Percentiles rank a stretch among this genome's conserved stretches.
Evolutionary conservation across 106 monocot genomes (phyloP).

Genomic region (Allium sativum): DNA sequence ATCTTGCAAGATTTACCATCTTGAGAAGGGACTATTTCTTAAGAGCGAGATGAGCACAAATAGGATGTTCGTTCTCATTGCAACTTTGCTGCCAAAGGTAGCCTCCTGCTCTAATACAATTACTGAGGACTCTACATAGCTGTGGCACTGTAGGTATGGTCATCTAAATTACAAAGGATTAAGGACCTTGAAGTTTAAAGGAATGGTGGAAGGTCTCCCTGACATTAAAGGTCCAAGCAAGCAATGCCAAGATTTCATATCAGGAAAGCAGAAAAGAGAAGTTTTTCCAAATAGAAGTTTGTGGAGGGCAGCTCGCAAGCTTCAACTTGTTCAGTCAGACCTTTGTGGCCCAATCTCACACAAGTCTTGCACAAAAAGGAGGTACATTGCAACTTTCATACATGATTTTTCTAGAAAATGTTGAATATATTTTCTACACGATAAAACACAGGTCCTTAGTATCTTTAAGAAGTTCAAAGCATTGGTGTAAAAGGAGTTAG

Average conservation of each 20-base stretch:
- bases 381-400: neutral
- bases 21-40: too few relatives aligned
- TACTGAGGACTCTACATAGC: neutral
- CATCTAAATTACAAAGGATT: too few relatives aligned
- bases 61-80: neutral
- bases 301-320: neutral
- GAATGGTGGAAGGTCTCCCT: neutral
- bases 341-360: conserved; percentile 25
- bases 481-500: too few relatives aligned
- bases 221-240: too few relatives aligned
- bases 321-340: conserved; percentile 16
- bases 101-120: neutral
- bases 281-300: neutral
- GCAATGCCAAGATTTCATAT: neutral
- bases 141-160: neutral
- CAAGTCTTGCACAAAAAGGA: neutral
- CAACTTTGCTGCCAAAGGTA: neutral
- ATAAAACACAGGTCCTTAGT: neutral
- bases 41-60: too few relatives aligned
- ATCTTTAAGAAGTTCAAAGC: neutral
- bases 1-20: too few relatives aligned
- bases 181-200: neutral
- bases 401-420: neutral
- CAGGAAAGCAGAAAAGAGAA: neutral
- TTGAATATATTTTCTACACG: neutral